These are phyloP conservation scores for Citrus unshiu DNA, from an alignment of 345 rosid genomes.

Conservation along the genomic window DNA sequence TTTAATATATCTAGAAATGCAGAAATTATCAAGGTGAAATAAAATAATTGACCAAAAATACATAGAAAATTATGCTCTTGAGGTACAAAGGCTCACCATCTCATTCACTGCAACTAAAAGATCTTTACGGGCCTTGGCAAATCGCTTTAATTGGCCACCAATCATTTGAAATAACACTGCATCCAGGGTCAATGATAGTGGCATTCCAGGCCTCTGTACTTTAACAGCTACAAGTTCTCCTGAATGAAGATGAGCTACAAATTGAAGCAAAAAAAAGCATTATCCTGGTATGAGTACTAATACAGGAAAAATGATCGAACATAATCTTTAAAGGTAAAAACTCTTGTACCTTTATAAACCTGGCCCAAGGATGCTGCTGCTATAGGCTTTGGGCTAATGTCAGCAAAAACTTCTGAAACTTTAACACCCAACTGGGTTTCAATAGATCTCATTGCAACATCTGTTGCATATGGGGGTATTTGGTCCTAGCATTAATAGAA, in stretches of 20 bases:
- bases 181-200: slow-evolving; percentile 77
- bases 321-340: slow-evolving; percentile 13
- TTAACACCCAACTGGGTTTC: slow-evolving; percentile 78
- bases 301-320: not conserved
- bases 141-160: slow-evolving; percentile 91
- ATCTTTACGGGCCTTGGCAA: slow-evolving; percentile 90
- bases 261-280: slow-evolving; percentile 31
- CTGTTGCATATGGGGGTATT: slow-evolving; percentile 88
- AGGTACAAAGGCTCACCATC: slow-evolving; percentile 53
- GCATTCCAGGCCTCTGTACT: slow-evolving; percentile 98
- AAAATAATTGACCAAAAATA: not conserved
- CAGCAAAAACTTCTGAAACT: slow-evolving; percentile 68
- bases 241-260: slow-evolving; percentile 95
- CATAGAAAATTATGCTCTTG: not conserved
- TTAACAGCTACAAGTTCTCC: slow-evolving; percentile 98
- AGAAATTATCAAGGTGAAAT: not conserved
- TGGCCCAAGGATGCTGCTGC: slow-evolving; percentile 98
- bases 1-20: not conserved
- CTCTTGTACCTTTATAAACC: slow-evolving; percentile 86
- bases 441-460: slow-evolving; percentile 69
- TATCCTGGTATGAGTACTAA: slow-evolving; percentile 18
- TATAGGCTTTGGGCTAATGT: slow-evolving; percentile 81
- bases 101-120: slow-evolving; percentile 89
- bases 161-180: slow-evolving; percentile 87
- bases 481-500: slow-evolving; percentile 60